Base-by-base conservation (phyloP, 805 yeast species). In the Yamadazyma kitorensis region DNA sequence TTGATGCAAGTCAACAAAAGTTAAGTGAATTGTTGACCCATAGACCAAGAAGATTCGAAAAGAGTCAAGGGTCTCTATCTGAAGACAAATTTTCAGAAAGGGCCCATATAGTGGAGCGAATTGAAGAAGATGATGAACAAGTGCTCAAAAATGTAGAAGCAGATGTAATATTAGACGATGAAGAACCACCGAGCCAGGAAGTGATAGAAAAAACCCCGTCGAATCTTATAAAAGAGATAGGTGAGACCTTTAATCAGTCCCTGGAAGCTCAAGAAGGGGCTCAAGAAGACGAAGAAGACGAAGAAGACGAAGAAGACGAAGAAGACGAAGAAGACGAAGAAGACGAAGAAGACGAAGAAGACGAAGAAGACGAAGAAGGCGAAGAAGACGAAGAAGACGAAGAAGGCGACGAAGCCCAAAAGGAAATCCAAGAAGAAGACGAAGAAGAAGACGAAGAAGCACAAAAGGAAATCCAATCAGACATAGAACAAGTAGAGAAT, bases 1-100 rank as follows among this genome's bases (percentile, higher is more conserved):
- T 86, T 0, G 93, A 85, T 51, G 70, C 79, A 3, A 67, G 60
- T 38, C 95, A 86, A 48, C 57, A 74, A 3, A 44, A 43, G 17
- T 43, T 59, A 42, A 36, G 45, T 47, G 41, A 56, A 34, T 29
- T 45, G 24, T 25, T 44, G 7, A n/a, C 33, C 10, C 7, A 26
- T 20, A 20, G 26, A 36, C 26, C 14, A 27, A 26, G 35, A 27
- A 17, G 29, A 17, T 7, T 12, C 24, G 6, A 29, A 27, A 17
- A 22, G 14, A 32, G 33, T 23, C 22, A 17, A 31, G 10, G 35
- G 12, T 6, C 22, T 15, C 5, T 20, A 24, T 16, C 3, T 14
- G 27, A 22, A 14, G 26, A 24, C 18, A 31, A 25, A 24, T 28
- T 20, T 18, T 12, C 14, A 16, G 29, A 16, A 13, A 15, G 17